These are phyloP conservation scores for Styphnolobium japonicum DNA, from an alignment of 306 rosid species.

Conservation along the genomic window DNA sequence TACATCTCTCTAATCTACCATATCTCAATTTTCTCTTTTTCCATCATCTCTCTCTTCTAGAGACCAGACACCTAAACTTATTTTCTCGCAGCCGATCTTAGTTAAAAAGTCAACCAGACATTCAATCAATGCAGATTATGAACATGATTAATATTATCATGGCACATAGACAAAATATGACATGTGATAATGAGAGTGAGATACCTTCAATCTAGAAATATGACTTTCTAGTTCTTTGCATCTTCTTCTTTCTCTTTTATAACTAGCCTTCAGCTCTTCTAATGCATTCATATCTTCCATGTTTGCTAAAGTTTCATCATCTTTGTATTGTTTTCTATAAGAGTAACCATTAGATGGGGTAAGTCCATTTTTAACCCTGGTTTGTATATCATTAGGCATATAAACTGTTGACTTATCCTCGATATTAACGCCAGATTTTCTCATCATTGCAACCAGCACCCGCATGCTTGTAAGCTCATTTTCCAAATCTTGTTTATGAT, in stretches of 20 bases:
- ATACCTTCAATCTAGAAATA: slow-evolving; percentile 70
- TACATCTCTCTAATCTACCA: not conserved
- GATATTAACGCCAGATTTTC: slow-evolving; percentile 38
- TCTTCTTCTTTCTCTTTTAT: slow-evolving; percentile 69
- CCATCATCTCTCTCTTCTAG: slow-evolving; percentile 2
- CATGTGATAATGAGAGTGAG: not conserved
- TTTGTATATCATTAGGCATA: slow-evolving; percentile 32
- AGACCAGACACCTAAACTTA: not conserved
- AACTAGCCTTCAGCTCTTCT: slow-evolving; percentile 57
- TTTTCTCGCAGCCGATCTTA: not conserved
- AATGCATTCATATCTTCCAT: slow-evolving; percentile 38
- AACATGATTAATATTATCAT: slow-evolving; percentile 6
- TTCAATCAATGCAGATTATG: slow-evolving; percentile 5
- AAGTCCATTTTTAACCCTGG: slow-evolving; percentile 36
- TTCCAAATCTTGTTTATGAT: slow-evolving; percentile 58
- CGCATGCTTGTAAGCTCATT: slow-evolving; percentile 74
- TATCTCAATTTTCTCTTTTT: not conserved
- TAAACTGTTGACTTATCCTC: slow-evolving; percentile 47
- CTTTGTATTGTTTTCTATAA: slow-evolving; percentile 34
- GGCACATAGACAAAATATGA: not conserved
- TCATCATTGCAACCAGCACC: slow-evolving; percentile 52
- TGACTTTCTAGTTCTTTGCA: slow-evolving; percentile 62
- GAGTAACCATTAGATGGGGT: slow-evolving; percentile 37
- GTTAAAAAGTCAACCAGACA: not conserved
- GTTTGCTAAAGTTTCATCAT: slow-evolving; percentile 30